phyloP scores from a whole-genome alignment of 352 stramenopile genomes.

The Pythium aristosporum region DNA sequence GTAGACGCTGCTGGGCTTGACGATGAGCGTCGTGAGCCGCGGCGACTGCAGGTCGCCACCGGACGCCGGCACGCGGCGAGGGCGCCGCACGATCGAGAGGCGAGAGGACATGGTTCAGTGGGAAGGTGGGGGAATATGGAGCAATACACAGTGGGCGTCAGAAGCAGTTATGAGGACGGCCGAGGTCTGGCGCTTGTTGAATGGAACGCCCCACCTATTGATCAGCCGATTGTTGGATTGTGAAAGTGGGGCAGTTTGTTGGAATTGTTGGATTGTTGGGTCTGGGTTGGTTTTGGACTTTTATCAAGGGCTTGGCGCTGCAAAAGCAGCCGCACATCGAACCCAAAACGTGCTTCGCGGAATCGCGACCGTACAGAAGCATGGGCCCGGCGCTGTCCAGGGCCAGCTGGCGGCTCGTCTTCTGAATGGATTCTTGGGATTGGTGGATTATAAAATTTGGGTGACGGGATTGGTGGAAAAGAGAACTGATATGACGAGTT shows the following conservation, averaged over 20 bases:
- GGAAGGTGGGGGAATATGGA: neutral
- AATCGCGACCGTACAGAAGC: constrained; percentile 1
- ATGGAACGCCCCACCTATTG: neutral
- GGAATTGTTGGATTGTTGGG: constrained; percentile 12
- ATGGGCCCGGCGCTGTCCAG: neutral
- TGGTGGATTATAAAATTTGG: constrained; percentile 1
- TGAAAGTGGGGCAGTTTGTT: neutral
- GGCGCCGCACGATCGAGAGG: constrained; percentile 7
- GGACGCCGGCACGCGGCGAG: constrained; percentile 1
- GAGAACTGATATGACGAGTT: constrained; percentile 7
- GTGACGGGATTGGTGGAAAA: constrained; percentile 14
- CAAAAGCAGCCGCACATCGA: constrained; percentile 2
- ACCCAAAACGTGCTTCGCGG: neutral
- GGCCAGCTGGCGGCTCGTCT: constrained; percentile 27
- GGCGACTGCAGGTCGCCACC: neutral
- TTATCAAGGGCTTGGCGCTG: constrained; percentile 1
- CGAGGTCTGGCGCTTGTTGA: neutral
- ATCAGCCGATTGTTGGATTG: neutral
- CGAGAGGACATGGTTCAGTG: constrained; percentile 12
- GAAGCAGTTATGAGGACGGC: constrained; percentile 9
- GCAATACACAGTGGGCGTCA: neutral
- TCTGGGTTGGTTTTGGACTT: neutral
- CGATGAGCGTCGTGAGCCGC: constrained; percentile 21
- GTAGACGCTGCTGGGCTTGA: constrained; percentile 25
- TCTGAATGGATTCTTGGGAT: constrained; percentile 15